Base-by-base conservation (phyloP, 805 yeast genomes). In the Nakazawaea ernobii region DNA sequence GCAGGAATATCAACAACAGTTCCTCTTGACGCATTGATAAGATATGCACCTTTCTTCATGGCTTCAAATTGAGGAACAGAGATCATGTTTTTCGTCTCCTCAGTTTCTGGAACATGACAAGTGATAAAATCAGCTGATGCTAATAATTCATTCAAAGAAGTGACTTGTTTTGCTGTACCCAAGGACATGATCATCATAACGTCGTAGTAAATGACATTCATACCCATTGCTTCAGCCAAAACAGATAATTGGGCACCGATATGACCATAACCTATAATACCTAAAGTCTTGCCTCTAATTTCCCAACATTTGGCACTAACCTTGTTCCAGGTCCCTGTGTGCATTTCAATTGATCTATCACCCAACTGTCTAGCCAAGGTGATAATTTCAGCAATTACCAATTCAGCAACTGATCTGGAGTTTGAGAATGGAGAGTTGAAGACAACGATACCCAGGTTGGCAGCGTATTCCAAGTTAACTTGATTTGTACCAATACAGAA, bases 401-500 rank as follows among this genome's bases (percentile, higher is more conserved):
- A 78, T 73, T 94, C 99, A 51, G 99, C 99, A 38, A 94, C 99
- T 2, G 97, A 90, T 73, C 99, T 84, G 33, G 98, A 92, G 76
- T 94, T 94, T 55, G 97, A 90, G 74, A 94, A 94, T 44, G 99
- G 99, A 32, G 99, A 91, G 77, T 90, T 89, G 84, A 94, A 94
- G 24, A 94, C 99, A 41, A 97, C 91, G 66, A 92, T 79, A 71
- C 99, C 99, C 43, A 79, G 77, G 60, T 84, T 79, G 54, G 98
- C 97, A 49, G 99, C 99, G 59, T 65, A 86, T 57, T 86, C 87
- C 54, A 91, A 76, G 66, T 94, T 95, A 48, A 94, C 99, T 73
- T 94, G 99, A 73, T 94, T 94, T 52, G 98, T 94, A 61, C 99
- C 99, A 58, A 94, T 94, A 77, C 99, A 94, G 86, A 94, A 94